These are phyloP conservation scores for Tetratostichococcus sp. DNA, from an alignment of 139 green algal genomes.

Conservation along the genomic window DNA sequence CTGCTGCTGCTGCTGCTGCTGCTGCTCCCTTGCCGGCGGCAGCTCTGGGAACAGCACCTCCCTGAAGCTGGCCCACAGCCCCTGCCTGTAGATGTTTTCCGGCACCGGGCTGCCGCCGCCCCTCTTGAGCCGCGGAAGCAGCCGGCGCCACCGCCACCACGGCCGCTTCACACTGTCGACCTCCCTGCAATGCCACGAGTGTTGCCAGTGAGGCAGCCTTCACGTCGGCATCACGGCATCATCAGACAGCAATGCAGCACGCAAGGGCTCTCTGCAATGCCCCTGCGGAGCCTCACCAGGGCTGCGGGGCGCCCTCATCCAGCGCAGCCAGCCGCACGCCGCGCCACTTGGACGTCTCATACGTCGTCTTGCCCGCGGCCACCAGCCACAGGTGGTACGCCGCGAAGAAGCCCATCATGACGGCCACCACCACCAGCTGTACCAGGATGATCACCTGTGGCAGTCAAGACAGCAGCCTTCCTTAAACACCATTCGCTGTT, in stretches of 20 bases:
- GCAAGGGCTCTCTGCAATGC: neutral
- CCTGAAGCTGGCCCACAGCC: neutral
- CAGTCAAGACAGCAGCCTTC: neutral
- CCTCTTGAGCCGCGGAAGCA: neutral
- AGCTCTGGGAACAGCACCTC: neutral
- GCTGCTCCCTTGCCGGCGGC: neutral
- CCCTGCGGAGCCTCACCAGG: neutral
- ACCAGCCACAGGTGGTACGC: conserved; percentile 23
- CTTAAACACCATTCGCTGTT: neutral
- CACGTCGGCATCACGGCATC: too few relatives aligned
- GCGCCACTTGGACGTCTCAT: conserved; percentile 15
- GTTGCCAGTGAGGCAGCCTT: too few relatives aligned
- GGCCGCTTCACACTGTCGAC: neutral
- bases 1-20: too few relatives aligned
- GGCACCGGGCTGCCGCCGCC: neutral
- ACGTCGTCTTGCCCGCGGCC: conserved; percentile 11
- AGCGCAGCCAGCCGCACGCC: neutral
- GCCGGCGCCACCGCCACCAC: neutral
- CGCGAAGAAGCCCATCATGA: conserved; percentile 23
- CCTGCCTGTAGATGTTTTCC: neutral
- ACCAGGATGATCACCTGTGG: conserved; percentile 15
- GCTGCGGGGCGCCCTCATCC: neutral
- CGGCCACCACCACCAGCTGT: conserved; percentile 8
- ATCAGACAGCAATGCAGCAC: too few relatives aligned
- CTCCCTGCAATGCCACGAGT: neutral